These are phyloP conservation scores for Paraurostyla sp. DNA, from an alignment of 73 alveolate species.

Conservation along the genomic window DNA sequence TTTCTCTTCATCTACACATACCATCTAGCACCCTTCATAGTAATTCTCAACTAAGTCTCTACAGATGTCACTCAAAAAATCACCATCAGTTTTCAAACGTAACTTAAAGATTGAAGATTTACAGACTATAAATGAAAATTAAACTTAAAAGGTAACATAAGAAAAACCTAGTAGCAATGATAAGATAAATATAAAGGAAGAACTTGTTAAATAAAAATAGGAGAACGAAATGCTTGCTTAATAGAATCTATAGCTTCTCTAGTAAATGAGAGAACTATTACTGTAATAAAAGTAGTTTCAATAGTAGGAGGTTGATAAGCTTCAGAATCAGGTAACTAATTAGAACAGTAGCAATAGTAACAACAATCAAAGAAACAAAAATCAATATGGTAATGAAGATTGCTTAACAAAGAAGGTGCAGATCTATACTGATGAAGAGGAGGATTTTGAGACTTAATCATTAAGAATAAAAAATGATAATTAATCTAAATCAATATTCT, in stretches of 20 bases:
- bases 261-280: constrained; percentile 7
- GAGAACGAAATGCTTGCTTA: background rate
- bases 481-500: background rate
- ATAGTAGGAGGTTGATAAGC: background rate
- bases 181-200: background rate
- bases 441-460: background rate
- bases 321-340: background rate
- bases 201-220: background rate
- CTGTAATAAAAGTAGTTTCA: background rate
- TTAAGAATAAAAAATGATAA: background rate
- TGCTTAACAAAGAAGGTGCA: background rate
- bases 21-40: background rate
- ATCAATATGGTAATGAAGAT: background rate
- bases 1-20: background rate
- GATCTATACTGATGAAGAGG: constrained; percentile 26
- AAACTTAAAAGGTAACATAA: background rate
- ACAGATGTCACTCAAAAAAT: background rate
- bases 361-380: background rate
- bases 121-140: background rate
- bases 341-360: background rate
- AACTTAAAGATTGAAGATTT: background rate
- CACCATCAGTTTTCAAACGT: background rate
- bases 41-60: background rate
- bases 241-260: background rate
- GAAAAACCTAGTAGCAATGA: background rate